phyloP scores from a whole-genome alignment of 257 asterid species.

The Haberlea rhodopensis region DNA sequence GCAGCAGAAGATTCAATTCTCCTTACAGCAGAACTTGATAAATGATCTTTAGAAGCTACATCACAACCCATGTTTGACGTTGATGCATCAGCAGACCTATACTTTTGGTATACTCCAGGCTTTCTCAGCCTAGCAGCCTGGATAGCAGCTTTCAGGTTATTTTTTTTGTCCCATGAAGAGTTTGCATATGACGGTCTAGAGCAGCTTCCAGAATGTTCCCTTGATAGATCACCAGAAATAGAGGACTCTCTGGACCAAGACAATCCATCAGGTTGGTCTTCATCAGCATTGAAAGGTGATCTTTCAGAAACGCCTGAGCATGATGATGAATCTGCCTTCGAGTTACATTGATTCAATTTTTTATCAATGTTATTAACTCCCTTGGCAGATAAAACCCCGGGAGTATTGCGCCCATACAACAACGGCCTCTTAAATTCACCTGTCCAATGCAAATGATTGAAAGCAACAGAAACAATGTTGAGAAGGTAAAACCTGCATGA shows the following conservation, averaged over 20 bases:
- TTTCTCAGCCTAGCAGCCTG: constrained; percentile 81
- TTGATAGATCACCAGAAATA: constrained; percentile 45
- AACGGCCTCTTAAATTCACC: constrained; percentile 70
- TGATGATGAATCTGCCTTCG: constrained; percentile 43
- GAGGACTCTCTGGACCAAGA: constrained; percentile 44
- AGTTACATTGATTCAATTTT: constrained; percentile 38
- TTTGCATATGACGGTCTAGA: constrained; percentile 45
- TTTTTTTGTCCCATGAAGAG: constrained; percentile 52
- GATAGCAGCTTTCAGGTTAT: constrained; percentile 72
- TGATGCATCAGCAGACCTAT: constrained; percentile 49
- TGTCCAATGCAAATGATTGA: constrained; percentile 32
- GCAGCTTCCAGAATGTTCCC: constrained; percentile 56
- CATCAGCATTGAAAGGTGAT: constrained; percentile 38
- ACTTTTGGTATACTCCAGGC: constrained; percentile 66
- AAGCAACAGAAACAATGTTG: constrained; percentile 20
- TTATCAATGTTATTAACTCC: constrained; percentile 38
- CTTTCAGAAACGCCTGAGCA: constrained; percentile 40
- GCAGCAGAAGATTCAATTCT: constrained; percentile 32
- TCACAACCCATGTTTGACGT: constrained; percentile 38
- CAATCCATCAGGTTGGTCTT: constrained; percentile 45
- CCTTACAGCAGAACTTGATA: constrained; percentile 37
- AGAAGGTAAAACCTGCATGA: constrained; percentile 6
- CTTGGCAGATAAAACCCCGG: constrained; percentile 40
- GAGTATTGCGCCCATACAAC: constrained; percentile 25
- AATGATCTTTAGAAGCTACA: constrained; percentile 36